Conservation (phyloP, 495 filamentous ascomycete genomes). For the Aspergillus olivimuriae region DNA sequence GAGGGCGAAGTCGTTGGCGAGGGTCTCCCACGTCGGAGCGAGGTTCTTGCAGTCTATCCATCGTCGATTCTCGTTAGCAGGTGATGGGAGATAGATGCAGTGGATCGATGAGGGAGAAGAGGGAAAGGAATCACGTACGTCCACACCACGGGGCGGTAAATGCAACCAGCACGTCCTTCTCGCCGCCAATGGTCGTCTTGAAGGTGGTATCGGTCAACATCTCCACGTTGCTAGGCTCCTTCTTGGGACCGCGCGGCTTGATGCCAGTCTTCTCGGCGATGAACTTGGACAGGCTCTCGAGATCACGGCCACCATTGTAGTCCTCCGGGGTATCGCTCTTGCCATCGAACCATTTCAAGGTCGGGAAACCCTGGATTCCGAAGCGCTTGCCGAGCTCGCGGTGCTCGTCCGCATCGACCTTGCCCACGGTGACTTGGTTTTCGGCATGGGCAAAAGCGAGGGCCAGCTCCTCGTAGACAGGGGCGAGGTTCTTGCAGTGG, state of each 20-base stretch:
- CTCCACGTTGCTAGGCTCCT: conserved; percentile 64
- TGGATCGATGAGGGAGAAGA: conserved; percentile 2
- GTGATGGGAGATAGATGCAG: conserved; percentile 2
- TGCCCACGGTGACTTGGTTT: conserved; percentile 83
- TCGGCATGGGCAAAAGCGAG: conserved; percentile 61
- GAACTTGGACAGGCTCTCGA: conserved; percentile 77
- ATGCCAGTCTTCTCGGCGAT: conserved; percentile 84
- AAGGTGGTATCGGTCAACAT: conserved; percentile 78
- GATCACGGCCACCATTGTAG: conserved; percentile 79
- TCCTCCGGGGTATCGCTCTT: conserved; percentile 84
- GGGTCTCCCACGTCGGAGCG: conserved; percentile 82
- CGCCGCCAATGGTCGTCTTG: conserved; percentile 67
- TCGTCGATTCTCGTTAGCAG: neutral
- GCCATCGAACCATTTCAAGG: conserved; percentile 96
- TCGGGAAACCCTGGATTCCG: conserved; percentile 91
- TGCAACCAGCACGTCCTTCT: conserved; percentile 89
- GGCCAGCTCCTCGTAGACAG: conserved; percentile 91
- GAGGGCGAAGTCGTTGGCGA: conserved; percentile 74
- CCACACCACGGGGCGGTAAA: conserved; percentile 98
- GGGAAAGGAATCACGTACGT: conserved; percentile 56
- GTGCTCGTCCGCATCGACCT: conserved; percentile 92
- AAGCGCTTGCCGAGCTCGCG: conserved; percentile 76
- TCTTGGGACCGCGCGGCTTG: conserved; percentile 65
- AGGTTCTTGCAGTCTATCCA: conserved; percentile 87
- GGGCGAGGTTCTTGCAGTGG: conserved; percentile 96